Base-by-base conservation (phyloP, 129 eudicot species). In the Artemisia annua region DNA sequence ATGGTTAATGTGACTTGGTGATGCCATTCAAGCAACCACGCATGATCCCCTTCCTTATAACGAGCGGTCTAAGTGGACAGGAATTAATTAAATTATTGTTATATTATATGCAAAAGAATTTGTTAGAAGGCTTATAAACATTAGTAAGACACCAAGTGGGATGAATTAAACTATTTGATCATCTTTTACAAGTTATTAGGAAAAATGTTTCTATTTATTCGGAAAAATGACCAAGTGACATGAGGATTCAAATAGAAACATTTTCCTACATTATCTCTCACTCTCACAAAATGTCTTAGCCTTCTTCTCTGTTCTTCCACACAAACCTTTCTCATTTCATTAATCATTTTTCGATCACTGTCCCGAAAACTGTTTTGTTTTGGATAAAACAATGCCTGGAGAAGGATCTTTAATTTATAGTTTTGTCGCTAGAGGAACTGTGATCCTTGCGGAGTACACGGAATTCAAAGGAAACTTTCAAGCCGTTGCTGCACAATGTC, bases 301-400 rank as follows among this genome's bases (percentile, higher is more conserved):
- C 82, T 35, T 78, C 32, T 78, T 78, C 77, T 64, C 65, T 54
- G n/a, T 55, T 64, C 78, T 46, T 78, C 82, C 82, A 78, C 82
- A 78, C 69, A 78, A 63, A 46, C 67, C 50, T 55, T 53, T 78
- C 49, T 24, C 71, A 22, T 62, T 59, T 63, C 66, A 15, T 35
- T 52, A 3, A 62, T 62, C 66, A 10, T 62, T 70, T 78, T 78
- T 43, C 66, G 26, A 78, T 63, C 77, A 78, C 72, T 70, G 76
- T 50, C 52, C 55, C 20, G 26, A 19, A 69, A 63, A 17, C 76
- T 49, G 7, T 30, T 57, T 14, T 3, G 53, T 52, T 69, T 50
- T 26, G 7, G 1, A 24, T 14, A n/a, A 4, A 6, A 77, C 11
- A 9, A 78, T 78, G 82, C 67, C 77, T 78, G 17, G 61, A 64